phyloP scores from a whole-genome alignment of 495 filamentous ascomycete genomes.

The Aspergillus incahuasiensis region DNA sequence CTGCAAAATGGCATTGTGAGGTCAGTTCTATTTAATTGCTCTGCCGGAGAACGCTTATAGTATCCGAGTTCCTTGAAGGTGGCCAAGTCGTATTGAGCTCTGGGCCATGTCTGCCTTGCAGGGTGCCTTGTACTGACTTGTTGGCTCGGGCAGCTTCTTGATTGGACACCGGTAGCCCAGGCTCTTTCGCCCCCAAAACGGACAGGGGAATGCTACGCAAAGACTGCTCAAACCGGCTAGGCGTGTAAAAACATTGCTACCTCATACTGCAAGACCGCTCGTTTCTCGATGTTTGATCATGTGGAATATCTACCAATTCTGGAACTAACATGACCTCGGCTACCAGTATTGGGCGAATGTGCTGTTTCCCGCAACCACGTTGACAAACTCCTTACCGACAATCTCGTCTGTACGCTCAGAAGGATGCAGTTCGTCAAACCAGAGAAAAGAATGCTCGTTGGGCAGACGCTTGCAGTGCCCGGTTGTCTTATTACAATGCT shows the following conservation, averaged over 20 bases:
- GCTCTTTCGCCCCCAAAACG: not conserved
- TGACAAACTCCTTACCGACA: constrained; percentile 57
- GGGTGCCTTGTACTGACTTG: not conserved
- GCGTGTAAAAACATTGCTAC: not conserved
- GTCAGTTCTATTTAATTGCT: not conserved
- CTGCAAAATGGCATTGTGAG: not conserved
- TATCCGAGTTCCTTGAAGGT: not conserved
- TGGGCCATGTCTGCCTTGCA: not conserved
- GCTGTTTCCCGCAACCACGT: constrained; percentile 53
- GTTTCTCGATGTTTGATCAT: not conserved
- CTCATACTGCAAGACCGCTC: not conserved
- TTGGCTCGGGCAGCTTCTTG: not conserved
- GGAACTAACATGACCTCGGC: not conserved
- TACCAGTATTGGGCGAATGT: constrained; percentile 53
- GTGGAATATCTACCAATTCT: not conserved
- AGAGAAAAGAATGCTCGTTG: constrained; percentile 41
- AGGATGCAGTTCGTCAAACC: constrained; percentile 65
- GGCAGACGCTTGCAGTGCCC: constrained; percentile 23
- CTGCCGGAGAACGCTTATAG: not conserved
- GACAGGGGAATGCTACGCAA: not conserved
- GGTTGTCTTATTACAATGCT: constrained; percentile 46
- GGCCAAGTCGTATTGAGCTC: not conserved
- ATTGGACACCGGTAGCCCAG: not conserved
- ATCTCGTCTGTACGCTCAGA: constrained; percentile 50
- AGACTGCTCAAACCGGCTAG: not conserved